Evolutionary conservation across 2,329 filamentous ascomycete species (phyloP).

Genomic region (Fusarium paranaense): DNA sequence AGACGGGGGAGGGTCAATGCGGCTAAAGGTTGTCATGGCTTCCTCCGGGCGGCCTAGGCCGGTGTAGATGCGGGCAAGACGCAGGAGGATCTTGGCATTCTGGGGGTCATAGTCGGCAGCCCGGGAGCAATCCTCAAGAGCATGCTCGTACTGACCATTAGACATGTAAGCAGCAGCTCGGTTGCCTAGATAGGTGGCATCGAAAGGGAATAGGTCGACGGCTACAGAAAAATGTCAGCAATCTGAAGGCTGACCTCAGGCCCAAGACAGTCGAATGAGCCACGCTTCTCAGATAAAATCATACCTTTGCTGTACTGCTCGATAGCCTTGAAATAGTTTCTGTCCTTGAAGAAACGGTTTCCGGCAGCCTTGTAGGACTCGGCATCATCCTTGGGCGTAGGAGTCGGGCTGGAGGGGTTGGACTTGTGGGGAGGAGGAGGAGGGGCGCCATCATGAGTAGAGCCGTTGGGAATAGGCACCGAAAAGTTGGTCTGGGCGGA

Average conservation of each 20-base stretch:
- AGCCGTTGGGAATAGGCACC: constrained; percentile 64
- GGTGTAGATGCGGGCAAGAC: constrained; percentile 90
- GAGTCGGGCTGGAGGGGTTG: constrained; percentile 68
- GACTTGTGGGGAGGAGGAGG: constrained; percentile 79
- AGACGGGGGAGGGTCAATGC: constrained; percentile 83
- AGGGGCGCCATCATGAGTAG: constrained; percentile 62
- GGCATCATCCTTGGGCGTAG: constrained; percentile 75
- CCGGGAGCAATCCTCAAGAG: constrained; percentile 86
- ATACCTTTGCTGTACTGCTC: constrained; percentile 95
- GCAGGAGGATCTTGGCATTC: constrained; percentile 88
- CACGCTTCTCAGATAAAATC: constrained; percentile 18
- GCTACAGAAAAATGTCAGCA: constrained; percentile 64
- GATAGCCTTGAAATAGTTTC: constrained; percentile 88
- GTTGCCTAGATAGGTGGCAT: constrained; percentile 92
- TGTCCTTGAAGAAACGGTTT: constrained; percentile 97
- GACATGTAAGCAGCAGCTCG: constrained; percentile 95
- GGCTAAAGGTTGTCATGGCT: constrained; percentile 83
- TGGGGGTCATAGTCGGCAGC: constrained; percentile 86
- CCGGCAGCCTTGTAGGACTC: constrained; percentile 92
- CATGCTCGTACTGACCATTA: constrained; percentile 80
- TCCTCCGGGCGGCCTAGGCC: constrained; percentile 88
- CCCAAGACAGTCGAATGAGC: neutral
- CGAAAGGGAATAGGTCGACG: constrained; percentile 86
- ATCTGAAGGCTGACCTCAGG: constrained; percentile 9
- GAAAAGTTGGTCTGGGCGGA: constrained; percentile 60